Conservation (phyloP, 2,329 filamentous ascomycete species). For the Penicillium sp. region DNA sequence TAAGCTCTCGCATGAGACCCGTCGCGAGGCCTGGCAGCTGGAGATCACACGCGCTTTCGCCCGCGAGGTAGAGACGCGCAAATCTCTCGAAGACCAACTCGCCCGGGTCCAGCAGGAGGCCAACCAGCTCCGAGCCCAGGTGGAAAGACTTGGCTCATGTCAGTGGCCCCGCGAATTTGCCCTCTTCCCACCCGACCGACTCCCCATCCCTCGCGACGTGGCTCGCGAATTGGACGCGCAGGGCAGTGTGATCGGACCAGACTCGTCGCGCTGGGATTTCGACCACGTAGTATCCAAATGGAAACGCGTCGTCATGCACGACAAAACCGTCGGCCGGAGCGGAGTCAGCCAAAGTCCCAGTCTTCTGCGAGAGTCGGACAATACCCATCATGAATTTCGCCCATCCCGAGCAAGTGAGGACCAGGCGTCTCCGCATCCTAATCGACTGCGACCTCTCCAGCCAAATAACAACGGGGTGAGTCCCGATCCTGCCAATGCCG, state of each 20-base stretch:
- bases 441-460: conserved; percentile 20
- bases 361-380: conserved; percentile 8
- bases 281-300: conserved; percentile 45
- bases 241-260: conserved; percentile 30
- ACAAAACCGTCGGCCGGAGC: conserved; percentile 38
- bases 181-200: conserved; percentile 42
- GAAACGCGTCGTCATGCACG: conserved; percentile 44
- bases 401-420: conserved; percentile 20
- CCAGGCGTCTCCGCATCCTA: conserved; percentile 15
- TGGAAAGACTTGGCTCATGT: conserved; percentile 42
- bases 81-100: conserved; percentile 39
- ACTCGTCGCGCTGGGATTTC: conserved; percentile 42
- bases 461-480: conserved; percentile 17
- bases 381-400: conserved; percentile 9
- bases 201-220: conserved; percentile 36
- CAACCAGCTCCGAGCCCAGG: conserved; percentile 43
- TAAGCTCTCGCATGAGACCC: conserved; percentile 51
- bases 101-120: conserved; percentile 44
- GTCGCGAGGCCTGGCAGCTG: conserved; percentile 43
- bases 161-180: conserved; percentile 47
- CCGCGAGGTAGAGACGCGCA: conserved; percentile 40
- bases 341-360: conserved; percentile 24
- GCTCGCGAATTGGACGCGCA: conserved; percentile 33
- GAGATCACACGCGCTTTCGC: conserved; percentile 45
- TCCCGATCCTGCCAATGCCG: conserved; percentile 22